Evolutionary conservation across 1,284 basidiomycete genomes (phyloP).

Genomic region (Sphaerobolus stellatus): DNA sequence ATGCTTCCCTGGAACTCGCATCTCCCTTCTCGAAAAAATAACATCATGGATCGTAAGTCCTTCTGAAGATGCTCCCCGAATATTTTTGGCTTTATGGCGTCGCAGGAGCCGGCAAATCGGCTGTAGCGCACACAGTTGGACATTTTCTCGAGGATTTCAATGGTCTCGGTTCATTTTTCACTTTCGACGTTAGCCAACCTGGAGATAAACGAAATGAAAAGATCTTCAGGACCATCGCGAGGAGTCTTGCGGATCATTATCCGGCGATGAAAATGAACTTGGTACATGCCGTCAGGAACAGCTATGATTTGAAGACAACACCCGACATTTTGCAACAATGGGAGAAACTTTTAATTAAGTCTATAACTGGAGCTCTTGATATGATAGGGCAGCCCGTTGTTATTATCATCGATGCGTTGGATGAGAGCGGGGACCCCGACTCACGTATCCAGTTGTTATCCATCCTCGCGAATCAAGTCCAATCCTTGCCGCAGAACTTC

Average conservation of each 20-base stretch:
- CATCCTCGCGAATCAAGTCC: slow-evolving; percentile 15
- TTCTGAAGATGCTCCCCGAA: no score
- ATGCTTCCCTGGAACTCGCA: no score
- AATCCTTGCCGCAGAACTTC: slow-evolving; percentile 27
- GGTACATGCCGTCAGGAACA: neutral
- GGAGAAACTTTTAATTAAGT: no score
- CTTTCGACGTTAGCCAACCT: neutral
- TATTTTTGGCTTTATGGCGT: no score
- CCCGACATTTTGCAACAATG: no score
- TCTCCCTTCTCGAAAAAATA: no score
- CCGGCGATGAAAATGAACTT: neutral
- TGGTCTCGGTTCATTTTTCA: neutral
- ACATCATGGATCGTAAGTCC: no score
- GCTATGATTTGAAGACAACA: neutral
- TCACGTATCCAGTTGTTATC: slow-evolving; percentile 19
- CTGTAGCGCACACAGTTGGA: neutral
- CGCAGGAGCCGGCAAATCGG: neutral
- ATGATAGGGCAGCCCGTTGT: slow-evolving; percentile 34
- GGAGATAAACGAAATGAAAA: neutral
- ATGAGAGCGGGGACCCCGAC: slow-evolving; percentile 30
- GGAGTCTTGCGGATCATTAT: neutral
- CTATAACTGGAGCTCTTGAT: no score
- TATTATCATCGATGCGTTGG: slow-evolving; percentile 36
- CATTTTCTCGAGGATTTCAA: neutral
- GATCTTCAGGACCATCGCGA: neutral